Evolutionary conservation across 176 grass and related monocot species (phyloP), one percentile per base, ranked within the genome.

Genomic region (Elaeis guineensis): DNA sequence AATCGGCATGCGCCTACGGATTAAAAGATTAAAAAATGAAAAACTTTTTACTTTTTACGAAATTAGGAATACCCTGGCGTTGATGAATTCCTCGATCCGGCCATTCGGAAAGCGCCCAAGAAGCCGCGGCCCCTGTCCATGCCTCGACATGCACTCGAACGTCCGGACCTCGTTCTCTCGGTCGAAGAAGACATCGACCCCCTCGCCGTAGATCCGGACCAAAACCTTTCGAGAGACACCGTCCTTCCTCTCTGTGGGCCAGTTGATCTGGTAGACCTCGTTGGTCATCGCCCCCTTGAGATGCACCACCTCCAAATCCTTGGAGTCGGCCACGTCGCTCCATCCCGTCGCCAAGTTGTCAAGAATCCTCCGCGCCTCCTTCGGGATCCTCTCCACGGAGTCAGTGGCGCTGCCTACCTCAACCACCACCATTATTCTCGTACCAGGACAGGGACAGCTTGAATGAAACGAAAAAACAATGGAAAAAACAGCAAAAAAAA

Each of bases 131-230:
- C 92, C 92, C 77, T 88, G 92, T 18, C 81, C 87, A 60, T 91
- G 80, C 62, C 78, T 75, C 11, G 92, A 96, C 86, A 96, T 96
- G 86, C 86, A 96, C 83, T 87, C 86, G 82, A 96, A 96, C 59
- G 92, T 91, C 53, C 66, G 72, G 21, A 97, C 77, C 81, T 97
- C 92, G 65, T 74, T 66, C 58, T 78, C 75, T 16, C 87, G 87
- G 72, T 91, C 81, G 69, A 97, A 97, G 73, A 97, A 97, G 59
- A 83, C 87, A 56, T 90, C 87, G 50, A 83, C 87, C 48, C 92
- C 92, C 61, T 85, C 86, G 21, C 87, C 92, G 74, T 97, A 91
- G 66, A 97, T 90, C 80, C 92, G 79, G 20, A 97, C 80, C 52
- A 97, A 79, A 75, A 85, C 83, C 61, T 87, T 84, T 64, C 72